These are phyloP conservation scores for Emergomyces pasteurianus DNA, from an alignment of 2,329 filamentous ascomycete species.

Conservation along the genomic window DNA sequence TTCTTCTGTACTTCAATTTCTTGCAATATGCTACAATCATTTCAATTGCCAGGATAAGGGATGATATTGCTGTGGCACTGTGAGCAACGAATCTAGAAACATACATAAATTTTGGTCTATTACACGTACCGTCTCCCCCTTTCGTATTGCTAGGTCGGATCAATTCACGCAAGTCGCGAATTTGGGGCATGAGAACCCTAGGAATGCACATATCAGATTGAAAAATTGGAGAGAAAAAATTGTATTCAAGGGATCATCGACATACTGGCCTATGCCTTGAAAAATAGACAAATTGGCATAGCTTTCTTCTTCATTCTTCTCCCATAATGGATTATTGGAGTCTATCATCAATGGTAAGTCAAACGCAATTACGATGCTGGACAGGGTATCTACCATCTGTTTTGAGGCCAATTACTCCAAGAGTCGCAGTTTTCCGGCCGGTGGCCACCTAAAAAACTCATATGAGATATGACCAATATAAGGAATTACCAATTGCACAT, in stretches of 20 bases:
- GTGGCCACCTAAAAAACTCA: slow-evolving; percentile 38
- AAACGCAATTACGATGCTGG: neutral
- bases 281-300: slow-evolving; percentile 76
- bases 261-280: slow-evolving; percentile 49
- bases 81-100: slow-evolving; percentile 7
- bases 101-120: neutral
- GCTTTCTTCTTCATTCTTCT: slow-evolving; percentile 46
- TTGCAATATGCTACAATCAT: slow-evolving; percentile 75
- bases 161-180: slow-evolving; percentile 51
- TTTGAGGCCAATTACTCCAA: slow-evolving; percentile 72
- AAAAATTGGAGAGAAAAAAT: neutral
- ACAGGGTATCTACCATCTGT: slow-evolving; percentile 47
- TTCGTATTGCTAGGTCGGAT: slow-evolving; percentile 58
- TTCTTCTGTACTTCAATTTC: slow-evolving; percentile 67
- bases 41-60: slow-evolving; percentile 71
- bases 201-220: slow-evolving; percentile 31
- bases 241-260: slow-evolving; percentile 15
- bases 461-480: neutral
- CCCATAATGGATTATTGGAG: slow-evolving; percentile 52
- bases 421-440: slow-evolving; percentile 60
- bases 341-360: slow-evolving; percentile 24
- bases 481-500: slow-evolving; percentile 5
- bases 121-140: slow-evolving; percentile 54
- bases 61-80: slow-evolving; percentile 51
- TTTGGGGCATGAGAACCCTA: slow-evolving; percentile 53